A percentile compares a stretch with the other conserved stretches of the same genome.
Evolutionary conservation across 2,329 filamentous ascomycete genomes (phyloP).

Genomic region (Penicillium sclerotiorum): DNA sequence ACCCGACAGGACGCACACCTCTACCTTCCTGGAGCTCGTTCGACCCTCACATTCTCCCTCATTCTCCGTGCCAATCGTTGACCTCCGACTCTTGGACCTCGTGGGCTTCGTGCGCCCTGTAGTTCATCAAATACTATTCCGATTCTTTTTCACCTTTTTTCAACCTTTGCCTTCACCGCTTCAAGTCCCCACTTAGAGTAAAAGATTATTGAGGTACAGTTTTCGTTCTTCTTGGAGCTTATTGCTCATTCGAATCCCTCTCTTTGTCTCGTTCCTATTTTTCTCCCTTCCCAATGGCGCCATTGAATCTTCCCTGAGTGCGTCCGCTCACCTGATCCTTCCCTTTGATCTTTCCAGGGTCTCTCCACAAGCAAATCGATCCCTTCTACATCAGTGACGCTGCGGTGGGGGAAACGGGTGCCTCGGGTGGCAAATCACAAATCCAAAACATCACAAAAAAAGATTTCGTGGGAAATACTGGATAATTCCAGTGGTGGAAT

Average conservation of each 20-base stretch:
- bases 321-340: slow-evolving; percentile 28
- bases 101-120: not conserved
- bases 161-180: slow-evolving; percentile 10
- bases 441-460: not conserved
- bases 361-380: no score
- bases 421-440: slow-evolving; percentile 4
- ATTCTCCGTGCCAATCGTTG: not conserved
- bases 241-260: slow-evolving; percentile 3
- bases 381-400: not conserved
- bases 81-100: no score
- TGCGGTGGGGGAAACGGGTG: slow-evolving; percentile 1
- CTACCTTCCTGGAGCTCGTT: slow-evolving; percentile 9
- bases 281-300: slow-evolving; percentile 19
- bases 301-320: slow-evolving; percentile 17
- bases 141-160: not conserved
- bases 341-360: slow-evolving; percentile 20
- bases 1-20: slow-evolving; percentile 19
- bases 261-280: not conserved
- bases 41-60: not conserved
- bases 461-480: not conserved
- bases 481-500: not conserved
- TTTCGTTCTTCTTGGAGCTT: slow-evolving; percentile 10
- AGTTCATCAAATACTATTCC: no score
- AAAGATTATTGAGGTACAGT: slow-evolving; percentile 18
- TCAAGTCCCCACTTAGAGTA: slow-evolving; percentile 11